Evolutionary conservation across 352 stramenopile species (phyloP).

Genomic region (Globisporangium heterothallicum): DNA sequence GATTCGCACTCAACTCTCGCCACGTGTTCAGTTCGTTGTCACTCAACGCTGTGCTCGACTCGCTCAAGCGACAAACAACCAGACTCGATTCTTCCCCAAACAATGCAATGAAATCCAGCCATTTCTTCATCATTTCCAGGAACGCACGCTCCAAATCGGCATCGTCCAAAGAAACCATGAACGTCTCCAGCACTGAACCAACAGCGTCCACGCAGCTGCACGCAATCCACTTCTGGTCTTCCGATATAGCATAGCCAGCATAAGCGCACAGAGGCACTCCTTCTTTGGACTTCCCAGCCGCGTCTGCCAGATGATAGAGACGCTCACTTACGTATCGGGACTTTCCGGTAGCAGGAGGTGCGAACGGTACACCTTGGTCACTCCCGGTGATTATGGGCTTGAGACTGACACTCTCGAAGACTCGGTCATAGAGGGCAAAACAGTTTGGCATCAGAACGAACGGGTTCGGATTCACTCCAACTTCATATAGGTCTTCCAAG

Average conservation of each 20-base stretch:
- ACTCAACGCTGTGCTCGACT: conserved; percentile 14
- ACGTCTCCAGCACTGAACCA: conserved; percentile 55
- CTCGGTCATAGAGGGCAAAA: conserved; percentile 63
- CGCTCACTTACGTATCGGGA: conserved; percentile 51
- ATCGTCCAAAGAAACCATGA: conserved; percentile 30
- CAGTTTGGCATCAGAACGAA: conserved; percentile 48
- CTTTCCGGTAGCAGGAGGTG: conserved; percentile 5
- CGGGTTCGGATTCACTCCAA: conserved; percentile 53
- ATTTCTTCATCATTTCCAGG: conserved; percentile 36
- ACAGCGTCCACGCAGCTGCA: conserved; percentile 50
- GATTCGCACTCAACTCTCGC: conserved; percentile 28
- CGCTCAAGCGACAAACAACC: conserved; percentile 34
- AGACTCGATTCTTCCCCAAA: conserved; percentile 45
- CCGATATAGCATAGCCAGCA: conserved; percentile 45
- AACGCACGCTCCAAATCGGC: conserved; percentile 27
- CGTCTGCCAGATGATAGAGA: conserved; percentile 48
- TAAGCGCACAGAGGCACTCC: conserved; percentile 29
- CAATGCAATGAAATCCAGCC: conserved; percentile 52
- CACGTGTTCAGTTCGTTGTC: conserved; percentile 35
- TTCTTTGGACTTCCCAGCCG: conserved; percentile 4
- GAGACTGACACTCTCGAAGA: conserved; percentile 52
- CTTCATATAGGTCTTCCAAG: conserved; percentile 67
- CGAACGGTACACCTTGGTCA: neutral
- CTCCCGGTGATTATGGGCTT: conserved; percentile 22
- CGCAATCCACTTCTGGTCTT: conserved; percentile 54